phyloP scores from a whole-genome alignment of 2,329 filamentous ascomycete genomes.

The Microdochium nivale region DNA sequence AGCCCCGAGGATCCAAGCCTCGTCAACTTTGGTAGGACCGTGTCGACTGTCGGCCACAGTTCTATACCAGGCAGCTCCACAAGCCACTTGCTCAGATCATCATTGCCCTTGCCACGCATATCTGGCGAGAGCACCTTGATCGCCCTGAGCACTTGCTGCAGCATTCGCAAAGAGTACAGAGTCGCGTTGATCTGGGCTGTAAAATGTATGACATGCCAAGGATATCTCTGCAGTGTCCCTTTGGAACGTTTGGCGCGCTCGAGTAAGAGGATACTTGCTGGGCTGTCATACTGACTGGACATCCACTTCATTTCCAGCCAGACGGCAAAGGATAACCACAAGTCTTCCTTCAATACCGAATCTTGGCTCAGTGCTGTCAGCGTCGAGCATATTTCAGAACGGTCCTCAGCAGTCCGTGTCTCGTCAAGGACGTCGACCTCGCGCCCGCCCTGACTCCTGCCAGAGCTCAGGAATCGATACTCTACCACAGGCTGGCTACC shows the following conservation, averaged over 20 bases:
- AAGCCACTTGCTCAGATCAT: neutral
- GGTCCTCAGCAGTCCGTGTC: slow-evolving; percentile 10
- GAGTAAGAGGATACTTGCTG: slow-evolving; percentile 21
- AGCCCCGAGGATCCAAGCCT: neutral
- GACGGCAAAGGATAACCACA: slow-evolving; percentile 26
- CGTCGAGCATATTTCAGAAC: slow-evolving; percentile 13
- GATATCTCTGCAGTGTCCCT: slow-evolving; percentile 21
- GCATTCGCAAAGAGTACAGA: slow-evolving; percentile 52
- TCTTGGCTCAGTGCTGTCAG: slow-evolving; percentile 12
- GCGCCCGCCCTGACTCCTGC: slow-evolving; percentile 19
- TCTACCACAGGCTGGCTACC: slow-evolving; percentile 20
- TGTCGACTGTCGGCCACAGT: neutral
- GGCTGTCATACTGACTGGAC: slow-evolving; percentile 17
- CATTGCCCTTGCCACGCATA: neutral
- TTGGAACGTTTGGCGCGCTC: slow-evolving; percentile 12
- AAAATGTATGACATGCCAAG: slow-evolving; percentile 55
- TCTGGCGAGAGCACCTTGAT: slow-evolving; percentile 8
- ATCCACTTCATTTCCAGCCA: slow-evolving; percentile 26
- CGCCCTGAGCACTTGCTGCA: slow-evolving; percentile 37
- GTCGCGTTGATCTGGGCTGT: slow-evolving; percentile 50
- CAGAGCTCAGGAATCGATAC: slow-evolving; percentile 24
- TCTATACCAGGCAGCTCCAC: neutral
- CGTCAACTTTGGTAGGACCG: neutral
- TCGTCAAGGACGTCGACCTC: slow-evolving; percentile 15
- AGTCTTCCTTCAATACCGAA: slow-evolving; percentile 7